Base-by-base conservation (phyloP, 2,329 filamentous ascomycete species). In the Paraphoma sp. region DNA sequence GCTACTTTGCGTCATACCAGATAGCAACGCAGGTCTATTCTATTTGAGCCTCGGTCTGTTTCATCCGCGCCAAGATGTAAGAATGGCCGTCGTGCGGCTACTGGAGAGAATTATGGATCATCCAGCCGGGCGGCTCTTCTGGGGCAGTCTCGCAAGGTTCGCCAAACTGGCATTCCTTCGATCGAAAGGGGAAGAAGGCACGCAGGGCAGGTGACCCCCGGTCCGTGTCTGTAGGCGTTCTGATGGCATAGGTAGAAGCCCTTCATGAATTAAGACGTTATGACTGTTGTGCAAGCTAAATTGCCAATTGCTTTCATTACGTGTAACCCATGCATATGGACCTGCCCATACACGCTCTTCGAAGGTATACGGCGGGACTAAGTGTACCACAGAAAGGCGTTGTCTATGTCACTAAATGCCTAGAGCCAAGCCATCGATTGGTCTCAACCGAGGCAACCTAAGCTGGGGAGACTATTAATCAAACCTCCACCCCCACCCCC, bases 81-180 rank as follows among this genome's bases (percentile, higher is more conserved):
- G 95, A 36, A 79, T 89, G 65, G 87, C 87, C 53, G 91, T 92
- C 2, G 89, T 92, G 1, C 91, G 91, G 58, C 79, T 99, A 36
- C 77, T 99, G 18, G 92, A 94, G 64, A 85, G 93, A 18, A 88
- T 99, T 52, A 86, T 88, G 64, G 88, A 89, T 54, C 94, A 99
- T 77, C 90, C 96, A 71, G 95, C 93, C 9, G 95, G 95, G 1
- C 86, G 93, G 69, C 92, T 98, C 78, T 98, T 95, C 84, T 99
- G 94, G 92, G 87, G 85, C 63, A 87, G 87, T 30, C 80, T 99
- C 47, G 95, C 93, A 55, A 84, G 92, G 44, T 99, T 97, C 72
- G 89, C 93, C 66, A 96, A 94, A 78, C 79, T 96, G 62, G 94
- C 91, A 3, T 97, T 90, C 70, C 88, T 90, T 64, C 85, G 94